Evolutionary conservation across 495 filamentous ascomycete genomes (phyloP).

Genomic region (Neurospora sp.): DNA sequence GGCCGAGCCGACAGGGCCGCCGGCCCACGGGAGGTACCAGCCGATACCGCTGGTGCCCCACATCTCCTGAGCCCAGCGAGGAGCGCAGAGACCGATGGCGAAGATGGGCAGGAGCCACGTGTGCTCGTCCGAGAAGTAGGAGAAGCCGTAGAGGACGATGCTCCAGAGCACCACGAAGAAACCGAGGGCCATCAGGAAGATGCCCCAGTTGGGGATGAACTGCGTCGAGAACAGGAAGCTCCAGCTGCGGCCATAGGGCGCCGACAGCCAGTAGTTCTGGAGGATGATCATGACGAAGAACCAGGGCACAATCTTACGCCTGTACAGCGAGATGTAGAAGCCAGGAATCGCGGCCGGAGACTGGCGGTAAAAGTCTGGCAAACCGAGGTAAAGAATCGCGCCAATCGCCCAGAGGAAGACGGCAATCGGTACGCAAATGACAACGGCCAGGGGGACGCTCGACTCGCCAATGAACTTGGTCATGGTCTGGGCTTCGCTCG

Average conservation of each 20-base stretch:
- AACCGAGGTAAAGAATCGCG: slow-evolving; percentile 41
- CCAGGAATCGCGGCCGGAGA: slow-evolving; percentile 56
- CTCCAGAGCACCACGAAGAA: slow-evolving; percentile 55
- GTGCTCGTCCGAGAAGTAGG: slow-evolving; percentile 41
- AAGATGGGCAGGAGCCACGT: slow-evolving; percentile 59
- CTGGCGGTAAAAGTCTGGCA: slow-evolving; percentile 59
- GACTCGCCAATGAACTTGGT: slow-evolving; percentile 16
- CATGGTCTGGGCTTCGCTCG: slow-evolving; percentile 16
- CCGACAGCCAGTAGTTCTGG: slow-evolving; percentile 57
- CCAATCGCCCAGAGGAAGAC: slow-evolving; percentile 43
- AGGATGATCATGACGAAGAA: slow-evolving; percentile 52
- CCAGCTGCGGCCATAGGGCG: slow-evolving; percentile 55
- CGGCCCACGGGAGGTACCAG: slow-evolving; percentile 50
- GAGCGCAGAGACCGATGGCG: slow-evolving; percentile 52
- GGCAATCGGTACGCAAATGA: slow-evolving; percentile 40
- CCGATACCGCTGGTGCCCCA: slow-evolving; percentile 51
- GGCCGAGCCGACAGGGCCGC: slow-evolving; percentile 36
- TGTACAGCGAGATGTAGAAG: slow-evolving; percentile 45
- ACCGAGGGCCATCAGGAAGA: slow-evolving; percentile 41
- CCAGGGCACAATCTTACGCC: slow-evolving; percentile 51
- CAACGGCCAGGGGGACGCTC: slow-evolving; percentile 30
- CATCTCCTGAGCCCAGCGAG: slow-evolving; percentile 56
- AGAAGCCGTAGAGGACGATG: slow-evolving; percentile 36
- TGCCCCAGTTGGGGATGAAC: slow-evolving; percentile 41
- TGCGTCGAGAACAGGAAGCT: slow-evolving; percentile 46